Base-by-base conservation (phyloP, 176 grass and related monocot species). In the Triticum turgidum region DNA sequence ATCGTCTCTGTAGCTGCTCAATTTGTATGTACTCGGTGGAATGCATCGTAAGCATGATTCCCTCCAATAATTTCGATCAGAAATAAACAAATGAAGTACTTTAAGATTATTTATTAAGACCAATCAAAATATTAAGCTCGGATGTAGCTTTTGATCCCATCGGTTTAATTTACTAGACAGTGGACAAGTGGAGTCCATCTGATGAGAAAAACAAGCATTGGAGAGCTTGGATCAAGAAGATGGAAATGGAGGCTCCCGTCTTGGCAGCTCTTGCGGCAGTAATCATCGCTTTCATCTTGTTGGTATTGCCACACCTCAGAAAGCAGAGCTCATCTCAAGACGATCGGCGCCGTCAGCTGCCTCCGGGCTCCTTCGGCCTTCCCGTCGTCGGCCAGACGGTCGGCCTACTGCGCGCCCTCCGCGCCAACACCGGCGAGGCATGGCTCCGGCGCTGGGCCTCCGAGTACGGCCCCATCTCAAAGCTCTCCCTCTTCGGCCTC, bases 331-430 rank as follows among this genome's bases (percentile, higher is more conserved):
- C 15, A 54, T 54, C 51, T 54, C 30, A 35, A 32, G 70, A 45
- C 39, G 11, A 24, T 73, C 70, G 5, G 11, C 73, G 73, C 51
- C 51, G 51, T 5, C 51, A 54, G 32, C 76, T 61, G 32, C 54
- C 33, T 44, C 49, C 76, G 2, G 86, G 86, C 1, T 78, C 82
- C 18, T 41, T 88, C 6, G 82, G 82, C 21, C 29, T 88, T 0
- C 86, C 86, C 20, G 1, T 88, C 52, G 24, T 88, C 49, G 82
- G 90, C 4, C 78, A 91, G 37, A 91, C 82, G 81, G 38, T 85
- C 1, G 7, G 49, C 78, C 65, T 88, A 22, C 29, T 85, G 9
- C 67, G 51, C 27, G 82, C 89, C 78, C 78, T 91, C 77, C 61
- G 69, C 37, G 34, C 45, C 82, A 91, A 85, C 82, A 85, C 61